Conservation (phyloP, 345 rosid genomes). For the Lepidium aucheri region DNA sequence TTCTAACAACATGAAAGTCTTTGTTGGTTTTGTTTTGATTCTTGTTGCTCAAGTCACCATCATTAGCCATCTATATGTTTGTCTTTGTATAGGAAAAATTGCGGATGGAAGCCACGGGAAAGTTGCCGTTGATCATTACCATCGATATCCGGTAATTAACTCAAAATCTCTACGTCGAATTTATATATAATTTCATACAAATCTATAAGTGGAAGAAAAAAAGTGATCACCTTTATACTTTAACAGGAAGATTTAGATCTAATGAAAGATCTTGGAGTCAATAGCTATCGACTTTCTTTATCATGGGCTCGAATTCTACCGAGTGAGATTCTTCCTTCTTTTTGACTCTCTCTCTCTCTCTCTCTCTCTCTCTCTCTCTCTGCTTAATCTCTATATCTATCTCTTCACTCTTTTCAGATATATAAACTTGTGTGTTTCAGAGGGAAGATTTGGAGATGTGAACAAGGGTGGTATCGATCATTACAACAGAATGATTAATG, state of each 20-base stretch:
- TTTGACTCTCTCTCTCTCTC: too few species aligned
- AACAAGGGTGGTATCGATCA: constrained; percentile 60
- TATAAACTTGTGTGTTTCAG: too few species aligned
- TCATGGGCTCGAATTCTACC: constrained; percentile 82
- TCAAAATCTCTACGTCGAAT: background rate
- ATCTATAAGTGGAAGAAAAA: background rate
- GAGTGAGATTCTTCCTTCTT: constrained; percentile 20
- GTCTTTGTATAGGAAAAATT: constrained; percentile 23
- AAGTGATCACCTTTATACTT: background rate
- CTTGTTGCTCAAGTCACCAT: constrained; percentile 11
- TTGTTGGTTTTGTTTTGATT: background rate
- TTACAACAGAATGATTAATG: too few species aligned
- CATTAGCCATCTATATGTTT: background rate
- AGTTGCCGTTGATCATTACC: constrained; percentile 63
- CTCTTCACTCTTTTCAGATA: too few species aligned
- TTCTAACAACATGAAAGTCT: too few species aligned
- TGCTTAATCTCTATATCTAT: too few species aligned
- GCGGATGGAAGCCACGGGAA: constrained; percentile 61
- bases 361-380: too few species aligned
- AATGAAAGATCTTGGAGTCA: constrained; percentile 43
- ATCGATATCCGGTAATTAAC: constrained; percentile 43
- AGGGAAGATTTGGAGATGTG: constrained; percentile 60
- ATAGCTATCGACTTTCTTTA: constrained; percentile 65
- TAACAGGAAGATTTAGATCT: constrained; percentile 28
- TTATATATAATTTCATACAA: background rate